Evolutionary conservation across 352 stramenopile genomes (phyloP).

Genomic region (Phytophthora fragariae): DNA sequence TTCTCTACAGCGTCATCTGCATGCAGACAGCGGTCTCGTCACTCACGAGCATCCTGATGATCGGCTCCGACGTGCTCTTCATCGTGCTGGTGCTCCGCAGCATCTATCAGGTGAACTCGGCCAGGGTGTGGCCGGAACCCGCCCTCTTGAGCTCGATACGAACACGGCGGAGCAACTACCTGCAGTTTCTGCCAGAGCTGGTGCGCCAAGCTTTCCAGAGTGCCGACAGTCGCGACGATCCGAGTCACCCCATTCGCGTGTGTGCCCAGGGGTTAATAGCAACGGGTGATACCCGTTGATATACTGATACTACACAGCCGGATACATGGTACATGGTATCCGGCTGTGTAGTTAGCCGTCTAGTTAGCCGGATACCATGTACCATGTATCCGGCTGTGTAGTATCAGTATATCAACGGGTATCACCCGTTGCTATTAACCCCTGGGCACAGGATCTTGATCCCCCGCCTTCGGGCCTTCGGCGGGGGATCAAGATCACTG

Average conservation of each 20-base stretch:
- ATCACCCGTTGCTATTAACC: too few relatives aligned
- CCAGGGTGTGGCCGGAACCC: background rate
- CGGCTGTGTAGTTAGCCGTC: too few relatives aligned
- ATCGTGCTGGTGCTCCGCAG: slow-evolving; percentile 1
- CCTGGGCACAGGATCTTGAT: too few relatives aligned
- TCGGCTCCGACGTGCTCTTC: slow-evolving; percentile 25
- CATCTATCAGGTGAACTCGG: background rate
- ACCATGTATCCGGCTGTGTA: too few relatives aligned
- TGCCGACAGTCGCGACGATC: background rate
- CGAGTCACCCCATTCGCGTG: background rate
- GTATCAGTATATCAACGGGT: too few relatives aligned
- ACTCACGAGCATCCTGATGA: slow-evolving; percentile 18
- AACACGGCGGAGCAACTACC: background rate
- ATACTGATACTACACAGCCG: too few relatives aligned
- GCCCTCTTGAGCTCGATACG: background rate
- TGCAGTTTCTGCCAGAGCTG: background rate
- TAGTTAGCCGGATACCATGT: too few relatives aligned
- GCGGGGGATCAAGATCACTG: too few relatives aligned
- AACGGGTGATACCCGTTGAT: too few relatives aligned
- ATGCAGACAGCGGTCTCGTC: slow-evolving; percentile 34
- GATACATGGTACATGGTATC: too few relatives aligned
- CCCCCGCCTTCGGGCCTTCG: too few relatives aligned
- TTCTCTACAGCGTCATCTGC: slow-evolving; percentile 32
- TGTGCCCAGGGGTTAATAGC: too few relatives aligned
- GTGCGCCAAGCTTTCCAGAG: background rate